phyloP scores from a whole-genome alignment of 768 basidiomycete genomes.

The Rhizopogon sp. region DNA sequence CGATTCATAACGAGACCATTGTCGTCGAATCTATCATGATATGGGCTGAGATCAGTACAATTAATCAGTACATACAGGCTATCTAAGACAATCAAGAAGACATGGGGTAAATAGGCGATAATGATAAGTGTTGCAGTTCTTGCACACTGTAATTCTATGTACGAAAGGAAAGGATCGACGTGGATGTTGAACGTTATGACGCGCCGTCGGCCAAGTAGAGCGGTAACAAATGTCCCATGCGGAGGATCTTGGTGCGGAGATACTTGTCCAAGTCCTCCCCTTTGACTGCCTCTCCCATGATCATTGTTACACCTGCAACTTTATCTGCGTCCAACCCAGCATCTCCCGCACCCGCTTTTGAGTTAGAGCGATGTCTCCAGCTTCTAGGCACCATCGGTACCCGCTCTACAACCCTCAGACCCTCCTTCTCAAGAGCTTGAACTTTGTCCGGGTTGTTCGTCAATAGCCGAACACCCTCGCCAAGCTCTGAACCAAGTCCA shows the following conservation, averaged over 20 bases:
- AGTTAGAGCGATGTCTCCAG: constrained; percentile 47
- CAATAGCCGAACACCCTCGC: constrained; percentile 67
- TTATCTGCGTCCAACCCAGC: constrained; percentile 30
- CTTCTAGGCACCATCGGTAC: constrained; percentile 93
- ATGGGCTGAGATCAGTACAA: background rate
- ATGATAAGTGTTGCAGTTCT: background rate
- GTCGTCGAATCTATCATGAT: background rate
- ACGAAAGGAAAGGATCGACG: too few relatives aligned
- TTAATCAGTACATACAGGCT: background rate
- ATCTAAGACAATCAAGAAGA: background rate
- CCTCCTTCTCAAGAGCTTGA: constrained; percentile 78
- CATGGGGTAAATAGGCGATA: background rate
- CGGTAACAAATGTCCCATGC: constrained; percentile 94
- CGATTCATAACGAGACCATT: background rate
- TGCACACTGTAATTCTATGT: background rate
- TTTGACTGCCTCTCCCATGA: constrained; percentile 70
- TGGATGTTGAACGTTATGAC: background rate
- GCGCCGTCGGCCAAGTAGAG: constrained; percentile 19
- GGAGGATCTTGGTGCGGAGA: constrained; percentile 89
- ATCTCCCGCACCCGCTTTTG: constrained; percentile 2
- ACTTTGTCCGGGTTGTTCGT: constrained; percentile 99
- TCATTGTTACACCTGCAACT: constrained; percentile 66
- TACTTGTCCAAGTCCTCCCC: constrained; percentile 93
- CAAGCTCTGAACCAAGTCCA: constrained; percentile 55
- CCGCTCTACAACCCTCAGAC: constrained; percentile 72